Evolutionary conservation across 768 basidiomycete genomes (phyloP).

Genomic region (Tulasnella sp.): DNA sequence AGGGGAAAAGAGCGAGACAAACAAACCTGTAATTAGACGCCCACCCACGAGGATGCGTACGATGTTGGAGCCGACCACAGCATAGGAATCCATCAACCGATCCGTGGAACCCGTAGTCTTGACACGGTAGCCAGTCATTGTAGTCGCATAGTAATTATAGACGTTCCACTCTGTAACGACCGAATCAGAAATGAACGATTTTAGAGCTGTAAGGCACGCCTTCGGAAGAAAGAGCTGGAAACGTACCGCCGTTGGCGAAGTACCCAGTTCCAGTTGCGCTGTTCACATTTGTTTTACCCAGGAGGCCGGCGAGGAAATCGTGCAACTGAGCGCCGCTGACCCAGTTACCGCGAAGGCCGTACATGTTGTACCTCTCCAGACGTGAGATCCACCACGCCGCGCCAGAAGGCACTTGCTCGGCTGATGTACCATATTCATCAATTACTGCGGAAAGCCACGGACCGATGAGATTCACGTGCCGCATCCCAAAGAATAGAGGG

Average conservation of each 20-base stretch:
- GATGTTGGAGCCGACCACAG: conserved; percentile 1
- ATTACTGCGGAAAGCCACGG: not conserved
- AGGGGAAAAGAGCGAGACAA: not conserved
- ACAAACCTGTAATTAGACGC: not conserved
- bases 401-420: conserved; percentile 10
- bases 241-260: conserved; percentile 10
- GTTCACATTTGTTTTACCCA: conserved; percentile 10
- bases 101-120: not conserved
- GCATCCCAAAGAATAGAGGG: conserved; percentile 4
- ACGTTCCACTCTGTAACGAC: conserved; percentile 8
- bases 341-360: conserved; percentile 16
- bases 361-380: conserved; percentile 11
- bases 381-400: conserved; percentile 18
- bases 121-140: too few relatives aligned
- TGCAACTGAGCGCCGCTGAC: conserved; percentile 11
- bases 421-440: conserved; percentile 13
- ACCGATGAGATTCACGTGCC: not conserved
- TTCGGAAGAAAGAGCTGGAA: too few relatives aligned
- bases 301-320: conserved; percentile 15
- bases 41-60: conserved; percentile 12
- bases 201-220: not conserved
- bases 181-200: not conserved
- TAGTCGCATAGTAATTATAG: conserved; percentile 15
- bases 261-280: conserved; percentile 16
- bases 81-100: conserved; percentile 10